Evolutionary conservation across 768 basidiomycete genomes (phyloP), one percentile per base, ranked within the genome.

Genomic region (Sarcodon sp.): DNA sequence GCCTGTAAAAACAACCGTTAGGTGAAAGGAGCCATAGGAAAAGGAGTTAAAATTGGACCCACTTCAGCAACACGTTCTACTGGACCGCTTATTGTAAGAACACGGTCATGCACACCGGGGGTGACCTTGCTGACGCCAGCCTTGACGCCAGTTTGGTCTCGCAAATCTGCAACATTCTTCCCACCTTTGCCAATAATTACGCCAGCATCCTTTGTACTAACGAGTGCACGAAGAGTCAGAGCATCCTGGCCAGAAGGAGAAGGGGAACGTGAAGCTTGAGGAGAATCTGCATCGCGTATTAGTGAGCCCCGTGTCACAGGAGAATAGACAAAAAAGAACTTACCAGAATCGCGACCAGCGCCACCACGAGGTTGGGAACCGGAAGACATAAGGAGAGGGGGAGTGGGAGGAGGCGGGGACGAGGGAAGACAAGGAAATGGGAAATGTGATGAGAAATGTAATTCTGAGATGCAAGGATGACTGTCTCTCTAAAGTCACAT

Each of bases 111-210:
- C 51, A 99, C 91, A 59, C 96, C 96, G 48, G 83, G 80, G 51
- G 94, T 91, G 73, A 97, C 94, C 66, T 96, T 98, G 76, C 86
- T 92, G 66, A 99, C 96, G 62, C 96, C 96, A 53, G 96, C 93
- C 69, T 91, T 98, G 69, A 96, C 93, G 55, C 87, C 91, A 39
- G 92, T 94, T 59, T 88, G 83, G 55, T 94, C 89, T 53, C 96
- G 79, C 59, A 99, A 77, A 66, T 93, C 89, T 53, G 94, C 94
- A 60, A 99, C 94, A 61, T 97, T 98, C 72, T 91, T 90, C 50
- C 96, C 96, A 46, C 75, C 92, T 61, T 90, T 96, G 55, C 94
- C 92, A 57, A 97, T 97, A 66, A 96, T 93, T 60, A 97, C 83
- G 56, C 93, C 93, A 47, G 90, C 91, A 64, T 98, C 93, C 70